Evolutionary conservation across 2,329 filamentous ascomycete species (phyloP).

Genomic region (Fusarium siculi): DNA sequence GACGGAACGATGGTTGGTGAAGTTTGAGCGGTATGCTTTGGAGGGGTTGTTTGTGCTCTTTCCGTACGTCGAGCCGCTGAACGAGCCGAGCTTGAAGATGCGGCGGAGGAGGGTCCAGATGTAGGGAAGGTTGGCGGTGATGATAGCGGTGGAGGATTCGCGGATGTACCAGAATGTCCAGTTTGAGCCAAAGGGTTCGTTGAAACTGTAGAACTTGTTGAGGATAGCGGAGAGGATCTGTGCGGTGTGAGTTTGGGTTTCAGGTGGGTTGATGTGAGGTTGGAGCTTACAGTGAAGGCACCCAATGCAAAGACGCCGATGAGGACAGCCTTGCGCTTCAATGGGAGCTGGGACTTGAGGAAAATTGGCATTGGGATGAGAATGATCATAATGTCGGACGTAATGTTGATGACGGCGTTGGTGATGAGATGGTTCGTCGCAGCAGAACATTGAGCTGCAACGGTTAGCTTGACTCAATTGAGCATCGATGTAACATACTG

Average conservation of each 20-base stretch:
- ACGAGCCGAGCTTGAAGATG: constrained; percentile 50
- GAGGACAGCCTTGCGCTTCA: constrained; percentile 64
- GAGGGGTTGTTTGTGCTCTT: constrained; percentile 42
- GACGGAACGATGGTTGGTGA: constrained; percentile 41
- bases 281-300: constrained; percentile 56
- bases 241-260: constrained; percentile 1
- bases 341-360: constrained; percentile 58
- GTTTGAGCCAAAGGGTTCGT: constrained; percentile 49
- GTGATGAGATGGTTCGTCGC: constrained; percentile 67
- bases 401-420: constrained; percentile 68
- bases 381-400: constrained; percentile 69
- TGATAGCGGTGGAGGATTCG: constrained; percentile 56
- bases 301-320: constrained; percentile 58
- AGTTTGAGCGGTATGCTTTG: constrained; percentile 43
- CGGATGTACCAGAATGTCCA: constrained; percentile 58
- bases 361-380: constrained; percentile 66
- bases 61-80: constrained; percentile 46
- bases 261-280: not conserved
- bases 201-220: constrained; percentile 56
- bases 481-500: constrained; percentile 47
- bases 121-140: constrained; percentile 55
- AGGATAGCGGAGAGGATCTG: constrained; percentile 63
- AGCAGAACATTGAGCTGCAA: constrained; percentile 65
- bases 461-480: constrained; percentile 9
- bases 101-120: constrained; percentile 54